Conservation (phyloP, 2,329 filamentous ascomycete genomes). For the Penicillium freii region DNA sequence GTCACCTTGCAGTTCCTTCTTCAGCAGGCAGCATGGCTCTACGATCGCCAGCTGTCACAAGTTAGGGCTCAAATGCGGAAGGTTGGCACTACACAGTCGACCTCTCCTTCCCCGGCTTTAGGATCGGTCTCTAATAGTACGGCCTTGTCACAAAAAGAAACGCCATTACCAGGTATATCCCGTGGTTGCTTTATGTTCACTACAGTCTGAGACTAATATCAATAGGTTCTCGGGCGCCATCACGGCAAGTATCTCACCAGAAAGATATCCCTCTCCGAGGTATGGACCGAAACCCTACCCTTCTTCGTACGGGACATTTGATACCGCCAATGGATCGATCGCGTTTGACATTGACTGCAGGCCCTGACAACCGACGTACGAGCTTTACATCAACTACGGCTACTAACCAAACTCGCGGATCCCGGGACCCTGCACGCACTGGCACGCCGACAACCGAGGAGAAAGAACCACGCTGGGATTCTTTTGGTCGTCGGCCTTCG, state of each 20-base stretch:
- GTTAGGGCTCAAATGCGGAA: constrained; percentile 87
- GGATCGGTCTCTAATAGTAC: constrained; percentile 45
- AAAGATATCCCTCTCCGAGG: constrained; percentile 34
- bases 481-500: constrained; percentile 24
- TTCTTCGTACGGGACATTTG: not conserved
- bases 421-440: constrained; percentile 27
- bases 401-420: constrained; percentile 27
- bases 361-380: constrained; percentile 23
- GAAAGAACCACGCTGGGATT: constrained; percentile 27
- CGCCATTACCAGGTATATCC: constrained; percentile 32
- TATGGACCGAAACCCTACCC: constrained; percentile 12
- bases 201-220: not conserved
- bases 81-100: constrained; percentile 43
- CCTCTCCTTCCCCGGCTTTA: constrained; percentile 43
- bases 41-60: constrained; percentile 84
- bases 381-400: constrained; percentile 34
- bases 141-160: constrained; percentile 36
- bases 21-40: constrained; percentile 90
- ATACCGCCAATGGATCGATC: not conserved
- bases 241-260: constrained; percentile 39
- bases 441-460: constrained; percentile 25
- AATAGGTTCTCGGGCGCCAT: constrained; percentile 41
- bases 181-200: not conserved
- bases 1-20: constrained; percentile 86
- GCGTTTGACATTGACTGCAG: constrained; percentile 14